Conservation (phyloP, 164 flowering plant genomes). For the Magnolia sinica region DNA sequence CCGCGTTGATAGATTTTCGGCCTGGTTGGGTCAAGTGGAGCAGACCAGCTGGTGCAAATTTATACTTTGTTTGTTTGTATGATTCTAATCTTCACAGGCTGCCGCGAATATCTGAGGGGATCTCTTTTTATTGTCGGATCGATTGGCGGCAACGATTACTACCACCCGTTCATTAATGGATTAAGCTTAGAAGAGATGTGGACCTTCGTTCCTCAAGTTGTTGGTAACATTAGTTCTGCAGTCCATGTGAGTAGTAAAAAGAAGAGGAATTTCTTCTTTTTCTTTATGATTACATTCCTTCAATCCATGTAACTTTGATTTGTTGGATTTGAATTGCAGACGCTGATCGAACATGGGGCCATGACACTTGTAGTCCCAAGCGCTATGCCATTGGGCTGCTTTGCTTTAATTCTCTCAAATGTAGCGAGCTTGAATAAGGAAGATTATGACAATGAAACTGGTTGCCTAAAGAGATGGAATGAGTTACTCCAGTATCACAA, state of each 20-base stretch:
- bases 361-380: constrained; percentile 49
- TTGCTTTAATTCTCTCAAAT: background rate
- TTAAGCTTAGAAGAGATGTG: background rate
- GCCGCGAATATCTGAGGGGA: constrained; percentile 5
- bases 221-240: background rate
- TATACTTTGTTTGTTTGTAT: background rate
- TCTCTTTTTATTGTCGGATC: constrained; percentile 34
- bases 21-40: too few relatives aligned
- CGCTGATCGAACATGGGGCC: constrained; percentile 57
- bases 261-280: background rate
- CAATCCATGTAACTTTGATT: background rate
- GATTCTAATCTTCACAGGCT: constrained; percentile 12
- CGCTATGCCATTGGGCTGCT: constrained; percentile 23
- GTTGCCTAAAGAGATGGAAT: background rate
- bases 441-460: constrained; percentile 1
- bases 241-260: background rate
- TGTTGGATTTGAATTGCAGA: constrained; percentile 14
- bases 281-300: background rate
- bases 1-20: too few relatives aligned
- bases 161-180: constrained; percentile 1
- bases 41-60: too few relatives aligned
- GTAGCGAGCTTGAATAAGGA: background rate
- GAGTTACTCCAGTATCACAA: background rate
- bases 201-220: background rate
- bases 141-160: constrained; percentile 39